phyloP scores from a whole-genome alignment of 23 red algal genomes.

The Cyanidium caldarium region DNA sequence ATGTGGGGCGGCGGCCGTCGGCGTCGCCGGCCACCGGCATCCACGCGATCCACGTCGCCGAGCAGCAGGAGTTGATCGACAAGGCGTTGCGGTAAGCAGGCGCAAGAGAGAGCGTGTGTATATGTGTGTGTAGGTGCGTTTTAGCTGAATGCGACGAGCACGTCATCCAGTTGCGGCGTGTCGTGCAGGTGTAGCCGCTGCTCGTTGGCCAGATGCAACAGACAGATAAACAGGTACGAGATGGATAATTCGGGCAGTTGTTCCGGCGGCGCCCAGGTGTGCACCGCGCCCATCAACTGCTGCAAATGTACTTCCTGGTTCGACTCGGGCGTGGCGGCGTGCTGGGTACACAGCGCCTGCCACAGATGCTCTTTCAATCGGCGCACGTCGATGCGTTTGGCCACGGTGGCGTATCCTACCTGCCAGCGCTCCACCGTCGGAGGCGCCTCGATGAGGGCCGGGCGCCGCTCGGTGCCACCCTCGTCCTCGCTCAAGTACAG shows the following conservation, averaged over 20 bases:
- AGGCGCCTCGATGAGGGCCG: constrained; percentile 9
- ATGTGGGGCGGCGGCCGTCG: constrained; percentile 66
- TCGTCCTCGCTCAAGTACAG: constrained; percentile 20
- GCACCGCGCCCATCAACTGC: constrained; percentile 12
- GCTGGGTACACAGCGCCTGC: constrained; percentile 25
- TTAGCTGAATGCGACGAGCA: background rate
- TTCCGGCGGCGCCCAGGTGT: constrained; percentile 3
- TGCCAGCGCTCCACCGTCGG: constrained; percentile 37
- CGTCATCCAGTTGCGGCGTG: background rate
- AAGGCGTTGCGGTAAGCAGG: background rate
- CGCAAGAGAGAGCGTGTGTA: no score
- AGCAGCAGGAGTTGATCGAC: constrained; percentile 46
- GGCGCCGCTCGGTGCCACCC: background rate
- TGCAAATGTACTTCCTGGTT: constrained; percentile 9
- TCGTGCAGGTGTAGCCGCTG: constrained; percentile 25
- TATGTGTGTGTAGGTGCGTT: background rate
- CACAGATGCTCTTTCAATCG: constrained; percentile 58
- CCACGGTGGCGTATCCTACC: constrained; percentile 61
- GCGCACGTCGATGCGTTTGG: constrained; percentile 88
- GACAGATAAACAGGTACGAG: constrained; percentile 79
- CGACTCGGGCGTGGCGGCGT: background rate
- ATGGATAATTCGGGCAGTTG: constrained; percentile 43
- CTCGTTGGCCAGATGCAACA: constrained; percentile 97
- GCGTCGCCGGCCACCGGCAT: constrained; percentile 87
- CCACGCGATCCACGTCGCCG: constrained; percentile 38